phyloP scores from a whole-genome alignment of 139 green algal species.

The Zygnema circumcarinatum region DNA sequence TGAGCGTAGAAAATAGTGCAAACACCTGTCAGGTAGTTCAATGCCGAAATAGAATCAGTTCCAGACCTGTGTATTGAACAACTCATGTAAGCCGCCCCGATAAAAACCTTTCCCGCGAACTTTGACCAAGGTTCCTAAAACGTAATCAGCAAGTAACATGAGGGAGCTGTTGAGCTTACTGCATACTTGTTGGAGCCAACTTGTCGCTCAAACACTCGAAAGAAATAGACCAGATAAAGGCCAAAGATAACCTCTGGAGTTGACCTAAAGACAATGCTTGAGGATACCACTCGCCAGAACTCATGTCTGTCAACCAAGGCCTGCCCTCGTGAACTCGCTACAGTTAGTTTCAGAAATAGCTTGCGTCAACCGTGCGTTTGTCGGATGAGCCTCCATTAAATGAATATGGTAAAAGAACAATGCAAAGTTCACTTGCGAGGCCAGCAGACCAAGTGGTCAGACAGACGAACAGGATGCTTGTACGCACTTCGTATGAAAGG shows the following conservation, averaged over 20 bases:
- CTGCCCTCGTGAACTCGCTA: conserved; percentile 20
- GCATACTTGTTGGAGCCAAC: conserved; percentile 53
- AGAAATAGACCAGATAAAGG: conserved; percentile 64
- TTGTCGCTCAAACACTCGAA: conserved; percentile 61
- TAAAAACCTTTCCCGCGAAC: no score
- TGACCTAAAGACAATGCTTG: conserved; percentile 38
- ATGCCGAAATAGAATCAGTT: no score
- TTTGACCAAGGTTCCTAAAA: no score
- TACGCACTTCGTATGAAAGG: conserved; percentile 33
- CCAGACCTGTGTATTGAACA: no score
- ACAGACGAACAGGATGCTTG: no score
- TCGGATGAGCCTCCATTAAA: background rate
- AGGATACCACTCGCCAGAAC: conserved; percentile 46
- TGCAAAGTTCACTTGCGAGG: no score
- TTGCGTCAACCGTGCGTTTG: conserved; percentile 1
- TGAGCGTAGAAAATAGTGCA: background rate
- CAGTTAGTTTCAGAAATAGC: conserved; percentile 2
- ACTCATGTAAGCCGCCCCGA: no score
- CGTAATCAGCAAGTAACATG: no score
- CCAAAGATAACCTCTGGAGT: conserved; percentile 57
- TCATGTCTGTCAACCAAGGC: conserved; percentile 17
- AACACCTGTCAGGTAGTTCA: background rate
- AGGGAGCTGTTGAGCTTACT: conserved; percentile 2
- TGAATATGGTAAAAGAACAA: no score
- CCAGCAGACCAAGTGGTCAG: no score